These are phyloP conservation scores for Phytophthora colocasiae DNA, from an alignment of 352 stramenopile species.

Conservation along the genomic window DNA sequence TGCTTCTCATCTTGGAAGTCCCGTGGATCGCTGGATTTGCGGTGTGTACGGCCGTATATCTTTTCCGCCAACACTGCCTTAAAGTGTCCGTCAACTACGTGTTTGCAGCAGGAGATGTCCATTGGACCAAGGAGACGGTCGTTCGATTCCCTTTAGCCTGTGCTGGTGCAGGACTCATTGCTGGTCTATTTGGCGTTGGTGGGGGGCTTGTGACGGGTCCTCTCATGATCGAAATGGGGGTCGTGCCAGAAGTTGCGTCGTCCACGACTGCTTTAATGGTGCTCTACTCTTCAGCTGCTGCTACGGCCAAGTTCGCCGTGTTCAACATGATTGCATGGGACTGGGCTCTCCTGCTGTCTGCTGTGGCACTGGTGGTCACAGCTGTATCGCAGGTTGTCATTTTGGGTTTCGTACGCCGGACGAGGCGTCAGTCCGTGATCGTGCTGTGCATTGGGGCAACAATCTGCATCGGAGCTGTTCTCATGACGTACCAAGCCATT, in stretches of 20 bases:
- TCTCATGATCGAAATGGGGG: conserved; percentile 41
- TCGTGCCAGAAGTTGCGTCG: conserved; percentile 51
- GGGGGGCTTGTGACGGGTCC: conserved; percentile 40
- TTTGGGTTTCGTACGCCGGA: conserved; percentile 55
- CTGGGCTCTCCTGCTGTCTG: conserved; percentile 47
- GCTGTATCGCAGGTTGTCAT: conserved; percentile 55
- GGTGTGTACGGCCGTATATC: conserved; percentile 26
- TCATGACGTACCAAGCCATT: conserved; percentile 66
- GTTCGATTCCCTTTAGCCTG: conserved; percentile 46
- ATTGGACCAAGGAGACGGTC: conserved; percentile 51
- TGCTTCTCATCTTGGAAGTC: conserved; percentile 52
- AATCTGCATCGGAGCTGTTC: conserved; percentile 46
- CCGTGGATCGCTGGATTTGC: conserved; percentile 59
- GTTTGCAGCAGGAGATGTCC: conserved; percentile 48
- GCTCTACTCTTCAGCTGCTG: conserved; percentile 61
- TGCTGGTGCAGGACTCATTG: conserved; percentile 49
- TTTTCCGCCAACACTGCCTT: conserved; percentile 39
- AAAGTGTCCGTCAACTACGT: conserved; percentile 53
- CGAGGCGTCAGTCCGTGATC: conserved; percentile 62
- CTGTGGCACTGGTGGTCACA: conserved; percentile 54
- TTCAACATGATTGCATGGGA: conserved; percentile 68
- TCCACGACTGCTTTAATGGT: conserved; percentile 48
- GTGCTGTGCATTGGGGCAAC: conserved; percentile 60
- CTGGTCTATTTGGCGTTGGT: conserved; percentile 56
- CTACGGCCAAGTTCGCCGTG: conserved; percentile 62